Base-by-base conservation (phyloP, 148 eudicot genomes). In the Dysphania ambrosioides region DNA sequence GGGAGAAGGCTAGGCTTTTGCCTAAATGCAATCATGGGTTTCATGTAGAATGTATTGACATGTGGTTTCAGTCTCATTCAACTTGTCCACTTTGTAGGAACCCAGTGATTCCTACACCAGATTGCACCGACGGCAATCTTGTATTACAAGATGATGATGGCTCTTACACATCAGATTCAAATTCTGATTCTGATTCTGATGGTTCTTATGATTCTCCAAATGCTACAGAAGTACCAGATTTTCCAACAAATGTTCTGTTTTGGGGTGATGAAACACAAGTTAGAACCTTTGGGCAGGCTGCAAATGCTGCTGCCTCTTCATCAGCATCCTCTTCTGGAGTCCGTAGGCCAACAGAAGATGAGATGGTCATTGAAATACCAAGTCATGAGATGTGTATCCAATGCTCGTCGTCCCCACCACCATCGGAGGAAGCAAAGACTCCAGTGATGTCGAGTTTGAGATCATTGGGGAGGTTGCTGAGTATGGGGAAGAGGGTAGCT, bases 11-110 rank as follows among this genome's bases (percentile, higher is more conserved):
- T 5, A 86, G 97, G 70, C 41, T 88, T 71, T 74, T 94, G 38
- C 98, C 97, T 0, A 87, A 86, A 21, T 94, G 98, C 65, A 84
- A 81, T 66, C 98, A 94, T 79, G 91, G 93, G 41, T 94, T 91
- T 79, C 98, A 94, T 70, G 78, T 84, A 0, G 87, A 87, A 5
- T 94, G 98, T 74, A 87, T 94, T 76, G 98, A 91, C 44, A 84
- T 87, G 90, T 94, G 98, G 98, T 88, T 94, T 30, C 78, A 79
- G 18, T 88, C 96, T n/a, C 97, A 94, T 72, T 81, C 96, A 56
- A 91, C 95, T 29, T 94, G 97, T 72, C 98, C 98, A 2, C 71
- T 92, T 26, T 95, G 98, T 71, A 80, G 98, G 72, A 80, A 76
- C 65, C 80, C 83, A 1, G 85, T 91, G 18, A 47, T 70, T 8